Base-by-base conservation (phyloP, 1,139 yeast species). In the Pichia inconspicua region DNA sequence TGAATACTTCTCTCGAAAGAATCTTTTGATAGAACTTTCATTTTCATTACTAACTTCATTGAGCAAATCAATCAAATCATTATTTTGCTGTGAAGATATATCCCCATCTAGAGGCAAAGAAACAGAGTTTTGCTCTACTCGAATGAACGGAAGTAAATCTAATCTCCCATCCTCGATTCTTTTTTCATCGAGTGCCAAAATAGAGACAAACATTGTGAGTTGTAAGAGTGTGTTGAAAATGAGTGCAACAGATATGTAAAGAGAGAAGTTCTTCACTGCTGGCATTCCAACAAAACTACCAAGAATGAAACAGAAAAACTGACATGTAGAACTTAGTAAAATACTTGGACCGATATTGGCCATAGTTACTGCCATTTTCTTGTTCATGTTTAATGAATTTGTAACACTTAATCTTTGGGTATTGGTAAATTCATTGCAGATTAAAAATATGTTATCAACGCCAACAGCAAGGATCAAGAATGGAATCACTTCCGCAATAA, bases 401-500 rank as follows among this genome's bases (percentile, higher is more conserved):
- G 77, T 72, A 50, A 66, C 66, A 1, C 68, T 63, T 19, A 72
- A 71, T 25, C 47, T 50, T 49, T 75, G 75, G 15, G 83, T 74
- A 27, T 73, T 67, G 41, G 80, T 78, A 44, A 86, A 70, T 60
- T 88, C 96, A 63, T 88, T 92, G 1, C 88, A 84, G 25, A 92
- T 77, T 55, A 92, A 69, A 61, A 90, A 92, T 34, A 92, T 85
- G 61, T 92, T 92, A 66, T 92, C 98, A 28, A 92, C 92, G 15
- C 98, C 98, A 49, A 92, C 82, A 0, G 98, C 98, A 53, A 92
- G 71, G 6, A 92, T 84, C 59, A 92, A 69, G 60, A 92, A 92
- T n/a, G 97, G 97, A 41, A 92, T 92, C 4, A 92, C 97, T 62
- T 92, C 97, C 1, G 97, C 97, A 54, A 92, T 88, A 54, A 92